Conservation (phyloP, 495 filamentous ascomycete species). For the Oleoguttula mirabilis region DNA sequence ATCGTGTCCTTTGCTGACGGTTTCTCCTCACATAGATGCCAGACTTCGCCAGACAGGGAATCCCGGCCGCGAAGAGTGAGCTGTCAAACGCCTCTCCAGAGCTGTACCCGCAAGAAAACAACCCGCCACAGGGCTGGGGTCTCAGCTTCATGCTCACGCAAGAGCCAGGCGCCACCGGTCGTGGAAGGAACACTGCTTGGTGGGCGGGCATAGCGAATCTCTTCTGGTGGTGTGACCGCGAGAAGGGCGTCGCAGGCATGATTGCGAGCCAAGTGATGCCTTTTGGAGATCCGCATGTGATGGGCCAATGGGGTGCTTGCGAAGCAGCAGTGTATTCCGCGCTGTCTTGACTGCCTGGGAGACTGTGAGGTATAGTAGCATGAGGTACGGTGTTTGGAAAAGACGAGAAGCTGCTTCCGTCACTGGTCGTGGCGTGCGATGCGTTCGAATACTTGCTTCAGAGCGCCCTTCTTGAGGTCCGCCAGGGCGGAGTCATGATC, state of each 20-base stretch:
- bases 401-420: no score
- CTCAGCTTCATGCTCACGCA: constrained; percentile 43
- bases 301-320: constrained; percentile 17
- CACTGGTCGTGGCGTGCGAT: no score
- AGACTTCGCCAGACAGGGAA: constrained; percentile 34
- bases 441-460: constrained; percentile 12
- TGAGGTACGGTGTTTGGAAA: no score
- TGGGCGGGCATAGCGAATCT: constrained; percentile 52
- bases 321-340: constrained; percentile 17
- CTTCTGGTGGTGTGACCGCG: constrained; percentile 51
- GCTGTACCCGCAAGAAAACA: constrained; percentile 39
- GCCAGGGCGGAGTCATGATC: constrained; percentile 15
- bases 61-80: constrained; percentile 40
- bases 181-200: constrained; percentile 35
- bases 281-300: constrained; percentile 29
- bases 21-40: constrained; percentile 26
- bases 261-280: constrained; percentile 48
- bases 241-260: constrained; percentile 47
- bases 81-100: constrained; percentile 36
- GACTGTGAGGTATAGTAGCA: background rate
- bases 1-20: background rate
- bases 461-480: constrained; percentile 16
- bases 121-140: constrained; percentile 48
- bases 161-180: constrained; percentile 34
- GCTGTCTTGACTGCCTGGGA: constrained; percentile 1